Evolutionary conservation across 257 asterid genomes (phyloP), one percentile per base, ranked within the genome.

Genomic region (Solanum sitiens): DNA sequence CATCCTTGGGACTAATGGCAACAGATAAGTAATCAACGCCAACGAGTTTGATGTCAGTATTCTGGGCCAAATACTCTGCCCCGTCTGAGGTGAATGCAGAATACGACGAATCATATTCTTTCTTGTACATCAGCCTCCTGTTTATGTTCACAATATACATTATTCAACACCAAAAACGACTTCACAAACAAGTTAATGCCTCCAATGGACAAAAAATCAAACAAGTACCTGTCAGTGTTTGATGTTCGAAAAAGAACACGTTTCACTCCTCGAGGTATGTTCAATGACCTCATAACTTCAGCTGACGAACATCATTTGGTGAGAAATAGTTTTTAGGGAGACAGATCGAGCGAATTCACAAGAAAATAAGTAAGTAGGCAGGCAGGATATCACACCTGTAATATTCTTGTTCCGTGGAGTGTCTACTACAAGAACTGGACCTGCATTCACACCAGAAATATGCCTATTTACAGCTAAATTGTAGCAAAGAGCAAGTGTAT

Each of bases 1-100:
- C 44, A n/a, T 56, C 83, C 2, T 15, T 27, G 16, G 40, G 32
- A 30, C 35, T 74, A 71, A 86, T 70, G 18, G 87, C 92, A 35
- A 90, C 30, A n/a, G 92, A 90, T 70, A 92, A 71, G 88, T 89
- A 92, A 88, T 90, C 93, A 18, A 87, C 25, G 86, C 92, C 93
- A 33, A 91, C 75, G 6, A 90, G 87, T 85, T 89, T 91, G 87
- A 90, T 87, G 25, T 86, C 79, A 5, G 91, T 89, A 63, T 91
- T 53, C 7, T 82, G 25, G 33, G 87, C 90, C 89, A 91, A 77
- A 88, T 88, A 87, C 71, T 76, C 68, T 47, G 92, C 93, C 59
- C 90, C 93, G 37, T 87, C 92, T 6, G 85, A 25, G 33, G 89
- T 87, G 67, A 91, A 87, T 63, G 89, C 93, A 5, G 89, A 44